These are phyloP conservation scores for Berberis vulgaris DNA, from an alignment of 164 flowering plant species.

Conservation along the genomic window DNA sequence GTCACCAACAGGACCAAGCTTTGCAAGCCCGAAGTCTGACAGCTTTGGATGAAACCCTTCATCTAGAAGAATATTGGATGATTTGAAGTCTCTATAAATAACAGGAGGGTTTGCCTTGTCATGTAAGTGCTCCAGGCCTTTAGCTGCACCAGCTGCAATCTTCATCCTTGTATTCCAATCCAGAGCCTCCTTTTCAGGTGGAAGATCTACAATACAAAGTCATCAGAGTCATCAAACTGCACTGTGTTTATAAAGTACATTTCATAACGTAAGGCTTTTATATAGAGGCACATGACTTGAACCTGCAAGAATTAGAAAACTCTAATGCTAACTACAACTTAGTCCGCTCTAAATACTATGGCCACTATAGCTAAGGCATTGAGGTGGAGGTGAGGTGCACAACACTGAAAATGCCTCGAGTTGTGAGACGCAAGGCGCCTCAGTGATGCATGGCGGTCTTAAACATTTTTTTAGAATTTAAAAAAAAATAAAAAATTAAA, in stretches of 20 bases:
- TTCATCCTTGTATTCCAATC: slow-evolving; percentile 97
- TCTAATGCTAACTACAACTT: too few relatives aligned
- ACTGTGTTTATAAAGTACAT: background rate
- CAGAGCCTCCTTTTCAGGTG: slow-evolving; percentile 64
- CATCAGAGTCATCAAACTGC: background rate
- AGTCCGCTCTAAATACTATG: too few relatives aligned
- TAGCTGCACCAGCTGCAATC: slow-evolving; percentile 96
- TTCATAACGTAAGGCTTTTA: background rate
- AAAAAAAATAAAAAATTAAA: too few relatives aligned
- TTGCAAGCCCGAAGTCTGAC: slow-evolving; percentile 95
- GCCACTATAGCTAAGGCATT: too few relatives aligned
- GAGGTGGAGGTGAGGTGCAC: too few relatives aligned
- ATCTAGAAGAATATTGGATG: slow-evolving; percentile 89
- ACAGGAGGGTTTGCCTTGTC: slow-evolving; percentile 96
- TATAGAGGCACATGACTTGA: background rate
- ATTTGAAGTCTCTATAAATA: slow-evolving; percentile 83
- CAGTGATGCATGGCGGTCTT: too few relatives aligned
- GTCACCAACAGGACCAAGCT: slow-evolving; percentile 94
- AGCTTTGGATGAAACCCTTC: slow-evolving; percentile 80
- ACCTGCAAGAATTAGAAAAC: too few relatives aligned
- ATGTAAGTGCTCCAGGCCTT: slow-evolving; percentile 89
- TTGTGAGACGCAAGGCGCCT: too few relatives aligned
- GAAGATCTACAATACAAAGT: slow-evolving; percentile 42
- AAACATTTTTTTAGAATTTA: too few relatives aligned
- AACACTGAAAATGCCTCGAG: too few relatives aligned